Base-by-base conservation (phyloP, 148 eudicot species). In the Heliosperma pusillum region DNA sequence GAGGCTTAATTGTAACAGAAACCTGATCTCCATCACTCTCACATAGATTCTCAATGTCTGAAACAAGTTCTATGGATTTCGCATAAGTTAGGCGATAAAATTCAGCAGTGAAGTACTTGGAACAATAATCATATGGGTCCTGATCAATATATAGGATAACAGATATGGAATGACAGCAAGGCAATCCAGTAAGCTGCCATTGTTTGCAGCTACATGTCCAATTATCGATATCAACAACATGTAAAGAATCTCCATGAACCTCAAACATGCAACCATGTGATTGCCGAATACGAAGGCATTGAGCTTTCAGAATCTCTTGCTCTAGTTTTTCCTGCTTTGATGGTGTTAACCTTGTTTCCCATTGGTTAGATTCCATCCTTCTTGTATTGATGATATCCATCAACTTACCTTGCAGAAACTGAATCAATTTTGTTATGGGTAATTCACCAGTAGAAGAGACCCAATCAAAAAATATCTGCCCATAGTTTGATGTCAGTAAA, bases 161-260 rank as follows among this genome's bases (percentile, higher is more conserved):
- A 44, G 86, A 80, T 57, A 88, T 74, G 61, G 89, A 88, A 84
- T 88, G 91, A 71, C 82, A 79, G 76, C 89, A 88, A 73, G 91
- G 91, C 76, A 88, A 71, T 6, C 91, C 91, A 33, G 25, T 88
- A 16, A 88, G 76, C 70, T 84, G 86, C 91, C 91, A 88, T 29
- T 73, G 84, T 55, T 79, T 88, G 86, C 91, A 88, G 78, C 83
- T 82, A 71, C 91, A 88, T n/a, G 71, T 76, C 86, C 89, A 86
- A 33, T 66, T 74, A 71, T 75, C 87, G 82, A 88, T 72, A 68
- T 86, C 87, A 80, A 88, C 89, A 12, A 44, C 61, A 64, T 75
- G 83, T 55, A 82, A 74, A 56, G 83, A 59, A 29, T 80, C 87
- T 62, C 82, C 85, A 50, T 70, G 79, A 69, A 88, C 91, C 73